Evolutionary conservation across 1,139 yeast species (phyloP).

Genomic region (Meyerozyma elateridarum): DNA sequence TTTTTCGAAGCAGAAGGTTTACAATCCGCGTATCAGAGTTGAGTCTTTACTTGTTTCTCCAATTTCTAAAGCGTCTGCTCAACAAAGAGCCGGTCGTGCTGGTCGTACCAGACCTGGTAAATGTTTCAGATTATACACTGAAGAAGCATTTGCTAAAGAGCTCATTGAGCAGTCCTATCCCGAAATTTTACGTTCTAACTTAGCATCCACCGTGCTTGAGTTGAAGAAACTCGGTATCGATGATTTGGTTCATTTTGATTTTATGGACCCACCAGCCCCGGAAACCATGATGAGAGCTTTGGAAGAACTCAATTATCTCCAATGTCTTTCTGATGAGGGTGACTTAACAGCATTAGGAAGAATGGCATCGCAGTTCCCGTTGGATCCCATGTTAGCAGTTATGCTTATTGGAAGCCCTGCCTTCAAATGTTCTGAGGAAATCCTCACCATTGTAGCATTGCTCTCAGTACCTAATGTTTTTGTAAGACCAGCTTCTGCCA

Average conservation of each 20-base stretch:
- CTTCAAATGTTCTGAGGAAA: slow-evolving; percentile 82
- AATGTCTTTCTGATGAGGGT: slow-evolving; percentile 90
- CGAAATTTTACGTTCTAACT: slow-evolving; percentile 85
- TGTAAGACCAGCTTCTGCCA: slow-evolving; percentile 85
- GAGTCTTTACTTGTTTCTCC: slow-evolving; percentile 94
- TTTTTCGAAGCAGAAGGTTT: slow-evolving; percentile 92
- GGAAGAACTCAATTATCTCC: slow-evolving; percentile 87
- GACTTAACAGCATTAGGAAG: slow-evolving; percentile 85
- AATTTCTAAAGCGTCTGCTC: slow-evolving; percentile 94
- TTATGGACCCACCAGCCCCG: slow-evolving; percentile 99
- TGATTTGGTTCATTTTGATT: slow-evolving; percentile 95
- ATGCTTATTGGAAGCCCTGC: slow-evolving; percentile 86
- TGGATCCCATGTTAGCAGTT: slow-evolving; percentile 94
- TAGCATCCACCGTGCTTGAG: slow-evolving; percentile 88
- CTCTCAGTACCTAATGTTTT: slow-evolving; percentile 92
- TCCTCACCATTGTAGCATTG: slow-evolving; percentile 83
- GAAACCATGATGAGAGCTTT: slow-evolving; percentile 99
- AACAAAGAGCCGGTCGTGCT: slow-evolving; percentile 99
- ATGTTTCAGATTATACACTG: slow-evolving; percentile 93
- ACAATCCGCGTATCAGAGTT: slow-evolving; percentile 93
- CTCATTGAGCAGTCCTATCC: slow-evolving; percentile 94
- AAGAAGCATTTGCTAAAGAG: slow-evolving; percentile 93
- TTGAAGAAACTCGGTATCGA: slow-evolving; percentile 91
- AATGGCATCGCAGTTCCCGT: slow-evolving; percentile 85
- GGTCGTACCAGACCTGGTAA: slow-evolving; percentile 99